These are phyloP conservation scores for Talaromyces amestolkiae DNA, from an alignment of 2,329 filamentous ascomycete genomes.

Conservation along the genomic window DNA sequence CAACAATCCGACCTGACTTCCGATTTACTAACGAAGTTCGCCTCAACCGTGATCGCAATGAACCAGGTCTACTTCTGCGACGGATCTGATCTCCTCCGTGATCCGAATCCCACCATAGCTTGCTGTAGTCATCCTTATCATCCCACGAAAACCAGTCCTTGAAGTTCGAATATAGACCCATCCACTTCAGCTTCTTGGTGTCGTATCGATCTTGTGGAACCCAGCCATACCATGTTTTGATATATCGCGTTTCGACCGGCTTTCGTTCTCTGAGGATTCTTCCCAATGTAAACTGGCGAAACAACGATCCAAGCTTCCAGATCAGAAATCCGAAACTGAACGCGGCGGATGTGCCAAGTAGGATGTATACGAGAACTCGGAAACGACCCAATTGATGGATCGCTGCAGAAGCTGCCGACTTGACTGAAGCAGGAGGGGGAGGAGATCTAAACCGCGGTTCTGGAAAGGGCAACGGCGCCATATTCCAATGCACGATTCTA, in stretches of 20 bases:
- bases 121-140: constrained; percentile 36
- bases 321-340: constrained; percentile 38
- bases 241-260: constrained; percentile 32
- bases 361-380: constrained; percentile 33
- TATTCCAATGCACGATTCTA: neutral
- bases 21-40: neutral
- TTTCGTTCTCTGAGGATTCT: constrained; percentile 36
- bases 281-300: constrained; percentile 36
- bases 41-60: neutral
- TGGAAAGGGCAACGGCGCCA: constrained; percentile 16
- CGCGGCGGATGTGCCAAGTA: constrained; percentile 38
- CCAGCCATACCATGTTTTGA: constrained; percentile 46
- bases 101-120: constrained; percentile 44
- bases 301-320: constrained; percentile 39
- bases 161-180: constrained; percentile 24
- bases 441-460: neutral
- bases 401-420: constrained; percentile 15
- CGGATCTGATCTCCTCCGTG: neutral
- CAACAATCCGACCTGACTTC: neutral
- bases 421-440: neutral
- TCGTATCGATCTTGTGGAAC: constrained; percentile 34
- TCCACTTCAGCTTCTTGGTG: constrained; percentile 27
- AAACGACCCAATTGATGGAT: constrained; percentile 27
- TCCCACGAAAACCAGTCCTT: constrained; percentile 34
- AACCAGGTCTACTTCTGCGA: neutral